Base-by-base conservation (phyloP, 2,329 filamentous ascomycete species). In the Pezizomycotina sp. region DNA sequence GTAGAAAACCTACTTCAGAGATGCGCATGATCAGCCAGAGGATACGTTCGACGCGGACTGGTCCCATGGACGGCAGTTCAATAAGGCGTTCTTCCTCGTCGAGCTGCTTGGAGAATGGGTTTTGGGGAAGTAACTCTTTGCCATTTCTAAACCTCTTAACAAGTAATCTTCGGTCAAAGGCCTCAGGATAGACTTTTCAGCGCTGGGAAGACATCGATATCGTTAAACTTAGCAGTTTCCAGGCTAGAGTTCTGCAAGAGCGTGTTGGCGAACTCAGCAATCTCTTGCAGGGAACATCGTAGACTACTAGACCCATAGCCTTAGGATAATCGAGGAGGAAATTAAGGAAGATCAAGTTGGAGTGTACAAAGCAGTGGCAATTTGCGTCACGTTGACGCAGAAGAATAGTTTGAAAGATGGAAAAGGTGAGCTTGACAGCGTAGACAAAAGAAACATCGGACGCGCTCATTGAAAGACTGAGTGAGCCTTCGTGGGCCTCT, bases 81-180 rank as follows among this genome's bases (percentile, higher is more conserved):
- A 78, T 66, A 10, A 65, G 65, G 26, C 72, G 66, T 42, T 78
- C 74, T 7, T 76, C 71, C n/a, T 78, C 74, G 16, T 78, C 73
- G 4, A 72, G 62, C 39, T 65, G 64, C 14, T 27, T 31, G n/a
- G 24, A 35, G n/a, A 43, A 14, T 43, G 38, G 2, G 34, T 36
- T 9, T 31, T 37, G 0, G 73, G 71, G 34, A 68, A 73, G 37
- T 74, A 74, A 7, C 61, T 59, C 2, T 70, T 62, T 0, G 64
- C 60, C 60, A 71, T 79, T 2, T 71, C 53, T 1, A 78, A 57
- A 0, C 77, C 77, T 1, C 73, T 62, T 36, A 80, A 63, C 0
- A 68, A 62, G 46, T 70, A 79, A 42, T 83, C 77, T 31, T 82
- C 77, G 0, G 74, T 73, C 0, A 82, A 53, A 0, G 76, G 74